Evolutionary conservation across 1,284 basidiomycete genomes (phyloP).

Genomic region (Trametes versicolor): DNA sequence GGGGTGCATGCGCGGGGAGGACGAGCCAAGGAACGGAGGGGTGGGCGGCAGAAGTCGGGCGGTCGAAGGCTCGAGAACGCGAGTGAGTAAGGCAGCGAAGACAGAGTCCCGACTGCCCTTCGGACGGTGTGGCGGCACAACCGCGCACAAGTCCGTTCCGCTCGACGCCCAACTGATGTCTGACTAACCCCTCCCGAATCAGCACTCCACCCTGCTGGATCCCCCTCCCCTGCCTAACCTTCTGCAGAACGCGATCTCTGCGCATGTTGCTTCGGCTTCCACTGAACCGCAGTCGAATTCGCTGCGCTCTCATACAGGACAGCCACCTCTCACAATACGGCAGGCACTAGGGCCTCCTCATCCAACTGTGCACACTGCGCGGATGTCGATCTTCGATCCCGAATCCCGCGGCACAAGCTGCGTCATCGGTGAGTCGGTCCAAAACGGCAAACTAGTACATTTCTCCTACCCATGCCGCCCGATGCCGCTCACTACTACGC

Average conservation of each 20-base stretch:
- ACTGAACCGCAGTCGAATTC: no score
- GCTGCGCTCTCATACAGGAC: background rate
- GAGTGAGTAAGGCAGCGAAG: slow-evolving; percentile 29
- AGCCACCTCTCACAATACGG: no score
- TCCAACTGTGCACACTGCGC: no score
- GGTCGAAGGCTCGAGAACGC: slow-evolving; percentile 37
- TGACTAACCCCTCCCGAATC: slow-evolving; percentile 27
- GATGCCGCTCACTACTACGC: slow-evolving; percentile 13
- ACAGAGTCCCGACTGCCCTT: slow-evolving; percentile 4
- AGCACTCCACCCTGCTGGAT: slow-evolving; percentile 8
- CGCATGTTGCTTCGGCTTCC: no score
- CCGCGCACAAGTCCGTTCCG: slow-evolving; percentile 25
- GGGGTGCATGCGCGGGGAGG: slow-evolving; percentile 5
- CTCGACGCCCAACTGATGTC: slow-evolving; percentile 16
- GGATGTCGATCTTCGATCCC: slow-evolving; percentile 6
- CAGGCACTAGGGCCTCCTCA: no score
- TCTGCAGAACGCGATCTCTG: background rate
- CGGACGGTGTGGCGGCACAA: slow-evolving; percentile 12
- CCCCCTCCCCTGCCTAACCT: background rate
- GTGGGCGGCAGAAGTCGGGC: slow-evolving; percentile 37
- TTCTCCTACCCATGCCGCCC: slow-evolving; percentile 14
- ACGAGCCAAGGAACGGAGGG: slow-evolving; percentile 22
- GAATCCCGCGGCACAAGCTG: slow-evolving; percentile 12
- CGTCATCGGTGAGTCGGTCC: slow-evolving; percentile 22
- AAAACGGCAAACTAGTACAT: slow-evolving; percentile 13